phyloP scores from a whole-genome alignment of 2,329 filamentous ascomycete species.

The Neurospora sp. region DNA sequence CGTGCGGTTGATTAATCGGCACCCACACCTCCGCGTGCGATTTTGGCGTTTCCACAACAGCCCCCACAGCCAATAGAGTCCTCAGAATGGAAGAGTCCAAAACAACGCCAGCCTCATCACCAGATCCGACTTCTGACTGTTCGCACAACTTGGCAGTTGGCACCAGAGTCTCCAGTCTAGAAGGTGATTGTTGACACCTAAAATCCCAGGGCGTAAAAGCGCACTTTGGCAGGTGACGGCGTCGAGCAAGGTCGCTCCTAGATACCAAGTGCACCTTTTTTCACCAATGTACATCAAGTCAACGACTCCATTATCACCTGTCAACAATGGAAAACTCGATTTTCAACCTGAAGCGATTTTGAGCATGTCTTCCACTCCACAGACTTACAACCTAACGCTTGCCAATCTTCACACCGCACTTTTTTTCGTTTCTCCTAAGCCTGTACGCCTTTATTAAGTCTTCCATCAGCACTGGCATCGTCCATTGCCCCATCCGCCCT shows the following conservation, averaged over 20 bases:
- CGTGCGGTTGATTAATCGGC: conserved; percentile 1
- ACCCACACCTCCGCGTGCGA: conserved; percentile 3
- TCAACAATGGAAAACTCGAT: not conserved
- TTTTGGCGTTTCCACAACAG: conserved; percentile 1
- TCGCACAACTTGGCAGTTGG: not conserved
- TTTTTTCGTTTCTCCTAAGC: not conserved
- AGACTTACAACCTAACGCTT: not conserved
- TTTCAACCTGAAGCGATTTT: not conserved
- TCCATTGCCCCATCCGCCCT: conserved; percentile 3
- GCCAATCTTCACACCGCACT: not conserved
- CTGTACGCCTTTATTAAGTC: not conserved
- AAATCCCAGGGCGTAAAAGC: not conserved
- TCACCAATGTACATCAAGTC: not conserved
- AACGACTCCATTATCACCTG: not conserved
- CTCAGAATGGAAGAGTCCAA: not conserved
- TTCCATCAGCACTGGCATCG: not conserved
- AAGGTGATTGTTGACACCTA: not conserved
- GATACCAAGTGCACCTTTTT: not conserved
- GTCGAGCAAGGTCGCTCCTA: not conserved
- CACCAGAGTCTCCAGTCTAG: not conserved
- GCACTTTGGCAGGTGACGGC: not conserved
- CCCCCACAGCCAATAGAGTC: not conserved
- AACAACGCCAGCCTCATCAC: not conserved
- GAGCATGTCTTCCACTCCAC: not conserved
- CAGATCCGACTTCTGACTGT: not conserved